phyloP scores from a whole-genome alignment of 805 yeast species.

The Scheffersomyces stipitis region DNA sequence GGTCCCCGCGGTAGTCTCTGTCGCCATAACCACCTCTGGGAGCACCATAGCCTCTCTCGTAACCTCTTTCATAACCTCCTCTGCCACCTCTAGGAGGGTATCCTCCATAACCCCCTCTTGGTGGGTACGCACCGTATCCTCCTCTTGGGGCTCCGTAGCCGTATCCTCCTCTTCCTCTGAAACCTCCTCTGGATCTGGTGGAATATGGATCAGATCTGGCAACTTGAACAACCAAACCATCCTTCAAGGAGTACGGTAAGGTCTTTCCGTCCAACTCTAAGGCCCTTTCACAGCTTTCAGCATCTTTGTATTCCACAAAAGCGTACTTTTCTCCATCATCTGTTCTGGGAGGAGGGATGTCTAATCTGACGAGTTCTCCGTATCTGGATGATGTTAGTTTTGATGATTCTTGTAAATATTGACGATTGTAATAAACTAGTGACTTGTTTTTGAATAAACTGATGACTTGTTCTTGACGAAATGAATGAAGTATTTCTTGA shows the following conservation, averaged over 20 bases:
- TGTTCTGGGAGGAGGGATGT: slow-evolving; percentile 61
- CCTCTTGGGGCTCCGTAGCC: slow-evolving; percentile 19
- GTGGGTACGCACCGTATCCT: slow-evolving; percentile 12
- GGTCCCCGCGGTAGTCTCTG: slow-evolving; percentile 17
- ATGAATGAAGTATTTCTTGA: too few species aligned
- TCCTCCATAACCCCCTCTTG: slow-evolving; percentile 27
- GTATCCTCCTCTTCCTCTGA: slow-evolving; percentile 22
- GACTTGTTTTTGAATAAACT: too few species aligned
- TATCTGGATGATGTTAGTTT: slow-evolving; percentile 40
- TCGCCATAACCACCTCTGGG: slow-evolving; percentile 23
- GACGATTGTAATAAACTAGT: too few species aligned
- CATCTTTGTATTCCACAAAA: slow-evolving; percentile 56
- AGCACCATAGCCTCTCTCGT: slow-evolving; percentile 15
- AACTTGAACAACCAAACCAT: slow-evolving; percentile 50
- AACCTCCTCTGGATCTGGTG: slow-evolving; percentile 29
- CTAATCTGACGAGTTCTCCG: slow-evolving; percentile 59
- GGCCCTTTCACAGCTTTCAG: slow-evolving; percentile 56
- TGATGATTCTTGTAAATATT: too few species aligned
- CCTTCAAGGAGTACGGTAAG: slow-evolving; percentile 39
- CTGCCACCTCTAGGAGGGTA: slow-evolving; percentile 20
- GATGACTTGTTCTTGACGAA: too few species aligned
- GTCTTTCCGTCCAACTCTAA: slow-evolving; percentile 47
- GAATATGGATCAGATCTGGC: slow-evolving; percentile 56
- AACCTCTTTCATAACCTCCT: slow-evolving; percentile 13
- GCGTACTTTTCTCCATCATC: slow-evolving; percentile 62